Evolutionary conservation across 164 flowering plant genomes (phyloP), one percentile per base, ranked within the genome.

Genomic region (Malania oleifera): DNA sequence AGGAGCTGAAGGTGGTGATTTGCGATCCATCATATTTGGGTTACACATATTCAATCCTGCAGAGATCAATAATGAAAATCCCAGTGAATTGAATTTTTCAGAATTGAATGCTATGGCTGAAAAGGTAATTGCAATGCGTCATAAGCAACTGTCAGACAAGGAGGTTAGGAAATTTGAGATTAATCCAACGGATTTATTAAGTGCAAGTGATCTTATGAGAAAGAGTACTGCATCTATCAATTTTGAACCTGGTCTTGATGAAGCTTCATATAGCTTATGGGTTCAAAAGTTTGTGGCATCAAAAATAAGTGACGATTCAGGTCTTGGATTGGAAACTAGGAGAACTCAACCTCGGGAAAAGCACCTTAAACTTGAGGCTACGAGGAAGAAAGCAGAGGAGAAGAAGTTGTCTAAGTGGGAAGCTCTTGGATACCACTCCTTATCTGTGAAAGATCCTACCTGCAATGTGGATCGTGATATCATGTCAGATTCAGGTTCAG

Each of bases 221-320:
- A 67, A 53, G 38, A 45, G 15, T 62, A 52, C 61, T 51, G 60
- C 72, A 39, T 64, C 70, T 60, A 17, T 56, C 11, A 61, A 22
- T 47, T 67, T 63, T 59, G 77, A 83, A 68, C 72, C 82, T 51
- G 82, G 75, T 56, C 72, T 90, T 70, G 92, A 93, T 70, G 95
- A 91, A 67, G 82, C 81, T 62, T 83, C 89, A 35, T 93, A 87
- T 75, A 62, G 66, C 13, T 82, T 91, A 24, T 93, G 98, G 98
- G 77, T 90, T 70, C 82, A 82, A 67, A 90, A 83, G 57, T 80
- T 93, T 38, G 82, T 81, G 66, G 69, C 67, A 57, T 66, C 85
- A 52, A 69, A 65, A 40, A 66, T 73, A 25, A 57, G 53, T 66
- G 78, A 70, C 38, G 56, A 47, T 41, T 52, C 67, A 19, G 41